Percentiles rank a stretch among this genome's conserved stretches.
Conservation (phyloP, 148 eudicot genomes). For the Talinum fruticosum region DNA sequence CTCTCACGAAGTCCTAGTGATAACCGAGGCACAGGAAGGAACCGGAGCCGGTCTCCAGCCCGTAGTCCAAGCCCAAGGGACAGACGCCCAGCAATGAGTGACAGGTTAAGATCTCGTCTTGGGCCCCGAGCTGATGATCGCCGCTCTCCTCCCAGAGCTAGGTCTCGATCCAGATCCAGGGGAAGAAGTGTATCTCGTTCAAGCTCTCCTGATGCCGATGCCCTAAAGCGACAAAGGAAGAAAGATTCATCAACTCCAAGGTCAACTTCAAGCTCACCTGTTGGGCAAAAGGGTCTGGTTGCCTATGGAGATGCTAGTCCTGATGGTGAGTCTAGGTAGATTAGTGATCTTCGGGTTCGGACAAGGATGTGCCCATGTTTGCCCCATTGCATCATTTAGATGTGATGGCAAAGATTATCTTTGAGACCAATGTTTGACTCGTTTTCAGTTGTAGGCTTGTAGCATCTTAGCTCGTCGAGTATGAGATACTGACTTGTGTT, state of each 20-base stretch:
- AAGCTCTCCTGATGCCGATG: conserved; percentile 44
- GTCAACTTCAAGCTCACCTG: conserved; percentile 72
- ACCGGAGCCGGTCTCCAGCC: conserved; percentile 55
- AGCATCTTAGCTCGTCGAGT: not conserved
- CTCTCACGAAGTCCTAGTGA: conserved; percentile 57
- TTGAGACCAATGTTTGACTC: not conserved
- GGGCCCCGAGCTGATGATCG: conserved; percentile 51
- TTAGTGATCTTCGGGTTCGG: not conserved
- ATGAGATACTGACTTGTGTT: conserved; percentile 1
- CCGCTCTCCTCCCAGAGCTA: conserved; percentile 34
- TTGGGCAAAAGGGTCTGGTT: conserved; percentile 66
- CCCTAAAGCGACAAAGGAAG: conserved; percentile 29
- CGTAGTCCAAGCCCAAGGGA: conserved; percentile 65
- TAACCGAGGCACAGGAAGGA: conserved; percentile 39
- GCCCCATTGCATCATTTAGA: not conserved
- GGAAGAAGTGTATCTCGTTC: conserved; percentile 46
- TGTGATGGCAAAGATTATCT: not conserved
- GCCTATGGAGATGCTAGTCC: conserved; percentile 86
- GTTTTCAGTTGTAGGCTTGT: not conserved
- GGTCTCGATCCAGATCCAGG: conserved; percentile 47
- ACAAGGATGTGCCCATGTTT: not conserved
- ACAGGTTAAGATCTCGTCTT: conserved; percentile 71
- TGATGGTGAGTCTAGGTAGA: conserved; percentile 44
- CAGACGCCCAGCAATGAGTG: conserved; percentile 61
- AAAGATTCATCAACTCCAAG: conserved; percentile 39